Conservation (phyloP, 768 basidiomycete species). For the Kwoniella mangroviensis region DNA sequence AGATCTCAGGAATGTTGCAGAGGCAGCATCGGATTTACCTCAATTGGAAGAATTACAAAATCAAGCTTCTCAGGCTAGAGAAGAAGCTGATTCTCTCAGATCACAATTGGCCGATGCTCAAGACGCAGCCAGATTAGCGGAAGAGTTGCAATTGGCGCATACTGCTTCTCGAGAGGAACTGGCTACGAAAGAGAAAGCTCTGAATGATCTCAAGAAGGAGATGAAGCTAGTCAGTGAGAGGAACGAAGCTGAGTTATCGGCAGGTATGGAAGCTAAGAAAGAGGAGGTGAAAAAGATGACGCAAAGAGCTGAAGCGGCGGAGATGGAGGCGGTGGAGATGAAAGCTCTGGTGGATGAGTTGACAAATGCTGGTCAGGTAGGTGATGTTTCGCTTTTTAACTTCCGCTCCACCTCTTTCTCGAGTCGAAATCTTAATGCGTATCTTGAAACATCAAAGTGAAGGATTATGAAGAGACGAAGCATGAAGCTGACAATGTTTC, state of each 20-base stretch:
- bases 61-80: conserved; percentile 41
- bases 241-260: conserved; percentile 44
- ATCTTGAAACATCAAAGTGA: too few relatives aligned
- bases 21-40: conserved; percentile 59
- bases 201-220: conserved; percentile 43
- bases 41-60: conserved; percentile 59
- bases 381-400: conserved; percentile 23
- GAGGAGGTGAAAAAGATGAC: conserved; percentile 67
- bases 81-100: conserved; percentile 36
- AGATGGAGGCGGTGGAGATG: conserved; percentile 66
- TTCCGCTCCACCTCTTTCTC: neutral
- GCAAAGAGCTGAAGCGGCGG: conserved; percentile 61
- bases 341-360: conserved; percentile 78
- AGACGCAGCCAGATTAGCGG: conserved; percentile 59
- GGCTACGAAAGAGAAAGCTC: conserved; percentile 60
- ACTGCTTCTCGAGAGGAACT: conserved; percentile 65
- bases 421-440: too few relatives aligned
- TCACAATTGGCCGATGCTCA: conserved; percentile 43
- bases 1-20: conserved; percentile 58
- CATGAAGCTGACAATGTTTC: too few relatives aligned
- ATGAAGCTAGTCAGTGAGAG: conserved; percentile 39
- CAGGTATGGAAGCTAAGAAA: conserved; percentile 51
- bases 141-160: conserved; percentile 58
- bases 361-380: conserved; percentile 82
- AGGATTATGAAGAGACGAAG: too few relatives aligned